phyloP scores from a whole-genome alignment of 2,329 filamentous ascomycete genomes.

The Fusarium continuum region DNA sequence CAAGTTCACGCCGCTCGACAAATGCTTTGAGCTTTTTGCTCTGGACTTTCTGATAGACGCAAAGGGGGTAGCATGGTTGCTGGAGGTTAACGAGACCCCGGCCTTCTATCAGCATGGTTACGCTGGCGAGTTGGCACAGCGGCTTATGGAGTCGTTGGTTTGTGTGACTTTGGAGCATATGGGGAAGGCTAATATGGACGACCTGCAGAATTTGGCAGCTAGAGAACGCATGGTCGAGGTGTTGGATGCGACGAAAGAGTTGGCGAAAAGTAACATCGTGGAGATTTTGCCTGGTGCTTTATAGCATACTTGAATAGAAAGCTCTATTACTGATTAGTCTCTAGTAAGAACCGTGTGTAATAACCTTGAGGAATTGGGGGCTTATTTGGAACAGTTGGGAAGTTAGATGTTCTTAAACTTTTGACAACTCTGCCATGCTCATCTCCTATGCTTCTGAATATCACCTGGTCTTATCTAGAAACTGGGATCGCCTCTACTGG shows the following conservation, averaged over 20 bases:
- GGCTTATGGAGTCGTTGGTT: constrained; percentile 51
- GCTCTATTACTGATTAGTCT: too few species aligned
- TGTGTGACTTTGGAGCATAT: constrained; percentile 50
- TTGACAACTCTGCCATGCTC: too few species aligned
- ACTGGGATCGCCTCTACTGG: too few species aligned
- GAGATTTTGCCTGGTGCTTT: constrained; percentile 30
- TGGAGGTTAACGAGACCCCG: constrained; percentile 53
- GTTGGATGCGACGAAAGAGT: constrained; percentile 28
- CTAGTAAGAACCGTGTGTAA: too few species aligned
- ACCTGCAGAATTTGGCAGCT: background rate
- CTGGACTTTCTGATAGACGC: constrained; percentile 50
- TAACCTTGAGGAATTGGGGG: too few species aligned
- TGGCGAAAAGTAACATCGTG: constrained; percentile 38
- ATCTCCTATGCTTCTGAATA: too few species aligned
- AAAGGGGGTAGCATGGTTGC: constrained; percentile 46
- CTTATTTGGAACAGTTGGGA: too few species aligned
- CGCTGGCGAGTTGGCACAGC: constrained; percentile 46
- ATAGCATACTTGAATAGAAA: background rate
- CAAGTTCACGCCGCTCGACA: constrained; percentile 50
- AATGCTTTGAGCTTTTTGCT: constrained; percentile 52
- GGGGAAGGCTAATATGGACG: constrained; percentile 15
- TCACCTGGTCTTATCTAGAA: too few species aligned
- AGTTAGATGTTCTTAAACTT: too few species aligned
- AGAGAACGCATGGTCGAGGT: constrained; percentile 31
- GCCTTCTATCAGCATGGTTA: constrained; percentile 50